Conservation (phyloP, 352 stramenopile species). For the Phytophthora kernoviae region DNA sequence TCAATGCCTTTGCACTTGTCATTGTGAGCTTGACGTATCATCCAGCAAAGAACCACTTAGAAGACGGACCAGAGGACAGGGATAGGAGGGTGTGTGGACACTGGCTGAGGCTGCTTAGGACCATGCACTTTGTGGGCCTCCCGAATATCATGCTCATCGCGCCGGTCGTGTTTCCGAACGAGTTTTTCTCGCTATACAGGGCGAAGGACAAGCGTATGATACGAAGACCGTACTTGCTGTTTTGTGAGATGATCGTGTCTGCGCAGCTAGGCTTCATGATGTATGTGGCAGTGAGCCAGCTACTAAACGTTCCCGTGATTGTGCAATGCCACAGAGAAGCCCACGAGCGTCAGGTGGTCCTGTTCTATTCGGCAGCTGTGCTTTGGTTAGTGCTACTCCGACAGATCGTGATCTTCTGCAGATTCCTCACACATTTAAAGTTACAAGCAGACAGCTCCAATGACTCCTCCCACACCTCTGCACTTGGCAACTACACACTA, state of each 20-base stretch:
- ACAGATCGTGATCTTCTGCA: conserved; percentile 73
- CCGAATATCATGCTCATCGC: conserved; percentile 63
- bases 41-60: conserved; percentile 12
- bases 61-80: conserved; percentile 10
- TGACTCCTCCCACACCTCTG: conserved; percentile 69
- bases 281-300: conserved; percentile 52
- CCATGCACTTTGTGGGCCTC: conserved; percentile 55
- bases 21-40: conserved; percentile 41
- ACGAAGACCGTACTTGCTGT: conserved; percentile 62
- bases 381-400: conserved; percentile 62
- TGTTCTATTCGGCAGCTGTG: conserved; percentile 66
- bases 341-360: conserved; percentile 37
- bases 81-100: conserved; percentile 26
- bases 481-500: conserved; percentile 37
- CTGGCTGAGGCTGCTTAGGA: conserved; percentile 44
- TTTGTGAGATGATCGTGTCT: conserved; percentile 71
- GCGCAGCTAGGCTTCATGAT: conserved; percentile 62
- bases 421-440: conserved; percentile 78
- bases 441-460: conserved; percentile 71
- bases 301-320: conserved; percentile 51
- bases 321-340: conserved; percentile 47
- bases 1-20: conserved; percentile 47
- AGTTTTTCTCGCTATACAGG: conserved; percentile 55
- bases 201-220: conserved; percentile 63
- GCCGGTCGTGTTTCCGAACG: conserved; percentile 63